These are phyloP conservation scores for Spergularia marina DNA, from an alignment of 148 eudicot genomes.

Conservation along the genomic window DNA sequence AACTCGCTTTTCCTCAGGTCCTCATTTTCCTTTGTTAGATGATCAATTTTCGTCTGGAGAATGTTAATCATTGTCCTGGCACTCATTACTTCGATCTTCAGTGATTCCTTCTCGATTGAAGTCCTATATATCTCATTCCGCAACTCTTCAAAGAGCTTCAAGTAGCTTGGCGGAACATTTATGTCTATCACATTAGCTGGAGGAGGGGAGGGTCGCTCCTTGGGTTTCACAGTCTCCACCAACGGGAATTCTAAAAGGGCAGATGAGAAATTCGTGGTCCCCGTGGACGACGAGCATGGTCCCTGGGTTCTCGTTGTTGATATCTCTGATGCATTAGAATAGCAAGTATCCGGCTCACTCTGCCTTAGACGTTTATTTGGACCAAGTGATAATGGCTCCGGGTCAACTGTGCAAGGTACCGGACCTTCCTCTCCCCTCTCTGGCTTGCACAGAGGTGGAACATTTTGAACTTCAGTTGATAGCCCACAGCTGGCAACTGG, in stretches of 20 bases:
- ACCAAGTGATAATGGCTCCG: conserved; percentile 51
- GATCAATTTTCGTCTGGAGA: conserved; percentile 80
- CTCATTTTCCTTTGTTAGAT: conserved; percentile 59
- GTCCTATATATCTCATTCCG: conserved; percentile 79
- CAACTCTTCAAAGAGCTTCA: conserved; percentile 80
- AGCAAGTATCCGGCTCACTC: conserved; percentile 54
- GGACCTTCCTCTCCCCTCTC: conserved; percentile 60
- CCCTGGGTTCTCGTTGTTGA: conserved; percentile 70
- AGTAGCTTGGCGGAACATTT: conserved; percentile 84
- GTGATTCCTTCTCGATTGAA: conserved; percentile 88
- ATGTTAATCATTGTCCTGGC: conserved; percentile 95
- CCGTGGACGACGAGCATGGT: conserved; percentile 49
- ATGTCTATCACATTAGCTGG: conserved; percentile 61
- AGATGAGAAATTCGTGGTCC: conserved; percentile 36
- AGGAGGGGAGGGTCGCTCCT: conserved; percentile 37
- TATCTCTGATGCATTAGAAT: conserved; percentile 73
- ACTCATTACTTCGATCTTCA: conserved; percentile 95
- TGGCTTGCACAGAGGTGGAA: conserved; percentile 61
- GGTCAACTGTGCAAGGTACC: conserved; percentile 32
- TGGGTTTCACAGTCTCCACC: conserved; percentile 49
- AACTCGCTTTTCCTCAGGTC: conserved; percentile 42
- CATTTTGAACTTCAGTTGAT: conserved; percentile 37
- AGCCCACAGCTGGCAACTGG: conserved; percentile 41
- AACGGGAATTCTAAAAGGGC: conserved; percentile 66
- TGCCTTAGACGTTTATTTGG: conserved; percentile 57